A percentile compares a stretch with the other conserved stretches of the same genome.
Conservation (phyloP, 768 basidiomycete species). For the Tylopilus cervinicoccineus region DNA sequence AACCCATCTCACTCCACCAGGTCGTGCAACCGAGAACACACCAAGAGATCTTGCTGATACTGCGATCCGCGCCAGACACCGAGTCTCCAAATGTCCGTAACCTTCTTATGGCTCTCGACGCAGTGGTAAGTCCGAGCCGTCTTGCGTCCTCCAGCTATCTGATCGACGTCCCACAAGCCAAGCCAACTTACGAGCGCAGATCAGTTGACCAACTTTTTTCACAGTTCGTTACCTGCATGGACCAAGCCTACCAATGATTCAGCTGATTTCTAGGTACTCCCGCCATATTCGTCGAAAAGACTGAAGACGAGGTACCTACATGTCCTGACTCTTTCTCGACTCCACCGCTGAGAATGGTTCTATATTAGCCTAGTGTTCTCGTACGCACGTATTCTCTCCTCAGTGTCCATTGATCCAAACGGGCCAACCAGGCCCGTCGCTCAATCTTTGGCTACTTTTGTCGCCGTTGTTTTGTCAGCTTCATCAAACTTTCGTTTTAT, state of each 20-base stretch:
- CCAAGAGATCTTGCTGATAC: conserved; percentile 41
- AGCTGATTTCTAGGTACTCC: conserved; percentile 42
- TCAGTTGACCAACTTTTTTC: conserved; percentile 61
- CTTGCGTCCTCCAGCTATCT: conserved; percentile 18
- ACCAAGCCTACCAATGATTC: background rate
- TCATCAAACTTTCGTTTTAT: conserved; percentile 70
- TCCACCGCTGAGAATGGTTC: conserved; percentile 8
- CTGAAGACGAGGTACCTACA: conserved; percentile 47
- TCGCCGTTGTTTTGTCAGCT: conserved; percentile 72
- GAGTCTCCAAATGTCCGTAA: conserved; percentile 40
- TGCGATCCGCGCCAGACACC: conserved; percentile 43
- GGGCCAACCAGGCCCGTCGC: conserved; percentile 51
- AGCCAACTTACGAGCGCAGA: conserved; percentile 50
- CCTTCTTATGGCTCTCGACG: conserved; percentile 44
- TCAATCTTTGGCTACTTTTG: conserved; percentile 81
- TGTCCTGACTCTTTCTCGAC: conserved; percentile 1
- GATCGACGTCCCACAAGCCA: conserved; percentile 34
- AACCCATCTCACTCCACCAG: conserved; percentile 34
- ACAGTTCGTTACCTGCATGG: conserved; percentile 20
- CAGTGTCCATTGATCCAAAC: background rate
- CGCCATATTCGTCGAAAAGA: conserved; percentile 55
- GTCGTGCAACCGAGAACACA: conserved; percentile 61
- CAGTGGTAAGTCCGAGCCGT: conserved; percentile 29
- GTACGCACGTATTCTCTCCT: conserved; percentile 18
- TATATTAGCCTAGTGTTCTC: conserved; percentile 22